Evolutionary conservation across 306 rosid species (phyloP).

Genomic region (Acacia melanoxylon): DNA sequence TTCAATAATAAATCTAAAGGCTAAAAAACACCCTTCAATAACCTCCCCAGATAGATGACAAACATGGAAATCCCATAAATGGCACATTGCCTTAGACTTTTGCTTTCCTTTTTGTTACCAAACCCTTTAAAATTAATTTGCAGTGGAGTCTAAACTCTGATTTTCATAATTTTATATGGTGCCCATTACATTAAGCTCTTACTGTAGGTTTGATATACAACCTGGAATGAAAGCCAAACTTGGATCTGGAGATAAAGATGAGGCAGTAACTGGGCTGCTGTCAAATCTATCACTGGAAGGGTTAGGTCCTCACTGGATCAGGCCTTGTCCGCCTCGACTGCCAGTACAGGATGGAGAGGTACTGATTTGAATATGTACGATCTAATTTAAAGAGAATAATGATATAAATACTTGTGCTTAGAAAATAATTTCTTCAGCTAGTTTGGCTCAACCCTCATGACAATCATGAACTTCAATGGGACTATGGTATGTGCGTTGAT

Average conservation of each 20-base stretch:
- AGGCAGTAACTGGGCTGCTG: slow-evolving; percentile 69
- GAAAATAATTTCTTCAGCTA: slow-evolving; percentile 61
- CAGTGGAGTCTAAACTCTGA: slow-evolving; percentile 11
- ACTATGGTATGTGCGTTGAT: slow-evolving; percentile 91
- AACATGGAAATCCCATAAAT: background rate
- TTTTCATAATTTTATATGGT: background rate
- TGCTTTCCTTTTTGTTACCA: background rate
- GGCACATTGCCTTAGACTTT: background rate
- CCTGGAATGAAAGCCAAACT: slow-evolving; percentile 72
- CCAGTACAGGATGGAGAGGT: slow-evolving; percentile 91
- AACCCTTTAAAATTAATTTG: background rate
- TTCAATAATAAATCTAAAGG: background rate
- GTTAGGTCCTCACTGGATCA: slow-evolving; percentile 80
- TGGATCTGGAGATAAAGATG: slow-evolving; percentile 91
- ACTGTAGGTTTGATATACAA: slow-evolving; percentile 71
- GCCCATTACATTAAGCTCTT: slow-evolving; percentile 31
- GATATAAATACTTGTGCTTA: slow-evolving; percentile 38
- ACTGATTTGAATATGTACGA: slow-evolving; percentile 25
- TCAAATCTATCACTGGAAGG: slow-evolving; percentile 75
- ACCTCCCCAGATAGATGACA: background rate
- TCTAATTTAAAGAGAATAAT: slow-evolving; percentile 29
- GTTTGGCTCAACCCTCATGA: slow-evolving; percentile 95
- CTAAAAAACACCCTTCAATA: background rate
- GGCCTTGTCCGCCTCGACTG: slow-evolving; percentile 95
- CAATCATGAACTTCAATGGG: slow-evolving; percentile 91